These are phyloP conservation scores for Cryphonectria japonica DNA, from an alignment of 2,329 filamentous ascomycete species.

Conservation along the genomic window DNA sequence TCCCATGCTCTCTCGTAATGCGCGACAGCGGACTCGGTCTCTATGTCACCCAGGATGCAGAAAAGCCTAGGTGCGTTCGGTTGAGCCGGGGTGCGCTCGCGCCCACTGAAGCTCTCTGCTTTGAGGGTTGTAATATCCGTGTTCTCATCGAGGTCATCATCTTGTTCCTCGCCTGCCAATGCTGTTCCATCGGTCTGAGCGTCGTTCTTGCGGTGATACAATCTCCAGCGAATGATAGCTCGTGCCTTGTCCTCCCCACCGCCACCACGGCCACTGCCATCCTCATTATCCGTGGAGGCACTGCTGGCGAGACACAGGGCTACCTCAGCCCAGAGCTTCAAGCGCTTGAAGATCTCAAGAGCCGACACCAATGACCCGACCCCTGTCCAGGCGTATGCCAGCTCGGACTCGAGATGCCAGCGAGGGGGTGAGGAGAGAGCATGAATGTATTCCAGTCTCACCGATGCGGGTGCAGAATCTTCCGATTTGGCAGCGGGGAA, in stretches of 20 bases:
- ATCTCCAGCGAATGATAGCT: slow-evolving; percentile 73
- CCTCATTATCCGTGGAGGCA: slow-evolving; percentile 64
- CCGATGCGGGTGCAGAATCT: slow-evolving; percentile 77
- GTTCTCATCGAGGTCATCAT: slow-evolving; percentile 56
- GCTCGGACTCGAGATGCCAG: slow-evolving; percentile 93
- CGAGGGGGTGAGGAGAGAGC: slow-evolving; percentile 80
- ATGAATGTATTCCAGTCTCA: slow-evolving; percentile 83
- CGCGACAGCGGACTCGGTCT: slow-evolving; percentile 62
- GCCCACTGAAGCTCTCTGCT: slow-evolving; percentile 58
- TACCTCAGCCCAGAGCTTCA: slow-evolving; percentile 93
- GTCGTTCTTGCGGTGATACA: slow-evolving; percentile 67
- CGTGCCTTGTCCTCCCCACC: slow-evolving; percentile 79
- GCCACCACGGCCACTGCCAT: slow-evolving; percentile 56
- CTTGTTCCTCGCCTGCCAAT: slow-evolving; percentile 39
- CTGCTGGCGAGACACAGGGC: slow-evolving; percentile 80
- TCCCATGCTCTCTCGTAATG: slow-evolving; percentile 90
- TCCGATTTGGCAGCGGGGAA: slow-evolving; percentile 74
- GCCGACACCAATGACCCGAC: slow-evolving; percentile 88
- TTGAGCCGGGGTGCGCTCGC: slow-evolving; percentile 71
- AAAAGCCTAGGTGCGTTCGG: slow-evolving; percentile 85
- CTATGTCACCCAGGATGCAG: slow-evolving; percentile 92
- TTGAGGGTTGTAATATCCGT: slow-evolving; percentile 61
- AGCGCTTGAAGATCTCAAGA: slow-evolving; percentile 91
- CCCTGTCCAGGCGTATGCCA: slow-evolving; percentile 89
- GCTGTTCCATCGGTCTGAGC: slow-evolving; percentile 30